A percentile compares a stretch with the other conserved stretches of the same genome.
Evolutionary conservation across 2,329 filamentous ascomycete species (phyloP).

Genomic region (Fusarium abutilonis): DNA sequence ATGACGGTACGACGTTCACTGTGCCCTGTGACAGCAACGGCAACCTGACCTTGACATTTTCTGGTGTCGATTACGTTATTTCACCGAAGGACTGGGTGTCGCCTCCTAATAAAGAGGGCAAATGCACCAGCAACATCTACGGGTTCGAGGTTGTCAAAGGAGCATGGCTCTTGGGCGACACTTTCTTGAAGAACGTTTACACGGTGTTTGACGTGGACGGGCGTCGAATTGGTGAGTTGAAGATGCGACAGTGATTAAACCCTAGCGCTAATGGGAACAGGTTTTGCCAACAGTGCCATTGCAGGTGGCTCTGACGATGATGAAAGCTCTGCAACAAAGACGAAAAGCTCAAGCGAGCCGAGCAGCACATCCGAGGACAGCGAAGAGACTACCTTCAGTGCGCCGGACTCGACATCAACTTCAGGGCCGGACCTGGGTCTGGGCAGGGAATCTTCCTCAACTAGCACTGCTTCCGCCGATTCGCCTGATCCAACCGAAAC

Average conservation of each 20-base stretch:
- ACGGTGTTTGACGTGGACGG: slow-evolving; percentile 82
- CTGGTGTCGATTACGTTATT: slow-evolving; percentile 72
- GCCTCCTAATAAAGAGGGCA: slow-evolving; percentile 54
- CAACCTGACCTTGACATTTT: slow-evolving; percentile 73
- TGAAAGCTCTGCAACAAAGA: slow-evolving; percentile 24
- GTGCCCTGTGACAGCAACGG: slow-evolving; percentile 76
- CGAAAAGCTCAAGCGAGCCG: slow-evolving; percentile 16
- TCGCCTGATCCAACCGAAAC: slow-evolving; percentile 32
- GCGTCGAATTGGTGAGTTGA: slow-evolving; percentile 66
- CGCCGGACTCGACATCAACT: slow-evolving; percentile 23
- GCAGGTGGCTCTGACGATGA: slow-evolving; percentile 14
- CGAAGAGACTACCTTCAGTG: slow-evolving; percentile 29
- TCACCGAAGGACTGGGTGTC: slow-evolving; percentile 77
- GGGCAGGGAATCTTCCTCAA: slow-evolving; percentile 40
- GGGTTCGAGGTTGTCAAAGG: slow-evolving; percentile 72
- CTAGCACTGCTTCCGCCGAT: slow-evolving; percentile 37
- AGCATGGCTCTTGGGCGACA: slow-evolving; percentile 84
- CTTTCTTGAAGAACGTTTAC: slow-evolving; percentile 92
- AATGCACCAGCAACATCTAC: slow-evolving; percentile 77
- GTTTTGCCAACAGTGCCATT: slow-evolving; percentile 38
- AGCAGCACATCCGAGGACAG: slow-evolving; percentile 29
- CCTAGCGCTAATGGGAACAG: slow-evolving; percentile 28
- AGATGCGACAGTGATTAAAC: rapidly evolving
- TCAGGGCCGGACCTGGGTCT: slow-evolving; percentile 35
- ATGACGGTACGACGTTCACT: slow-evolving; percentile 71